Conservation (phyloP, 2,329 filamentous ascomycete genomes). For the Aspergillus quadricinctus region DNA sequence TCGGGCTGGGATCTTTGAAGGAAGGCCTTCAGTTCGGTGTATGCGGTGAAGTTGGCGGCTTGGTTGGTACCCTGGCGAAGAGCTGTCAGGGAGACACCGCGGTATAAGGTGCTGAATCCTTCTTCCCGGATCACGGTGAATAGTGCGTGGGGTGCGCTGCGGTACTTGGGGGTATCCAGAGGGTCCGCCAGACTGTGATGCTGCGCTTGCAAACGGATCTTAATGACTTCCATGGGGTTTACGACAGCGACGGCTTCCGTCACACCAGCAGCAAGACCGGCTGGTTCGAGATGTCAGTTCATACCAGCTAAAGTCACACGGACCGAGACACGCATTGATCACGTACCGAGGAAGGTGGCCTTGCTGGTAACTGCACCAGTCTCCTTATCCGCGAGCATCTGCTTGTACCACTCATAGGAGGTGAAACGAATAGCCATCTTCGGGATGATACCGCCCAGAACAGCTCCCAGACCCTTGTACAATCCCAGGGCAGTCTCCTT, state of each 20-base stretch:
- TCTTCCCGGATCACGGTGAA: slow-evolving; percentile 94
- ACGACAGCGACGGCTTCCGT: slow-evolving; percentile 96
- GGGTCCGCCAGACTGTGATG: slow-evolving; percentile 98
- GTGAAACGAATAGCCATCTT: slow-evolving; percentile 99
- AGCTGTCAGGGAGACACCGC: slow-evolving; percentile 88
- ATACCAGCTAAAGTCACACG: not conserved
- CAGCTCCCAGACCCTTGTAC: slow-evolving; percentile 97
- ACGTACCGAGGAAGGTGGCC: slow-evolving; percentile 66
- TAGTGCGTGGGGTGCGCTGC: slow-evolving; percentile 76
- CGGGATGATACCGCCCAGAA: slow-evolving; percentile 91
- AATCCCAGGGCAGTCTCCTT: slow-evolving; percentile 88
- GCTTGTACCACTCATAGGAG: slow-evolving; percentile 94
- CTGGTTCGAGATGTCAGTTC: slow-evolving; percentile 37
- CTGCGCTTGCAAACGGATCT: slow-evolving; percentile 96
- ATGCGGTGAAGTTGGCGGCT: slow-evolving; percentile 97
- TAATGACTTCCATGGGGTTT: slow-evolving; percentile 98
- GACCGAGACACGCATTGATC: not conserved
- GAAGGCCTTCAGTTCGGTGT: slow-evolving; percentile 82
- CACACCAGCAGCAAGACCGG: slow-evolving; percentile 86
- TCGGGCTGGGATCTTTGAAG: slow-evolving; percentile 70
- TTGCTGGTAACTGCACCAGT: slow-evolving; percentile 65
- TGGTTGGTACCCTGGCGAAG: slow-evolving; percentile 95
- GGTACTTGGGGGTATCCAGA: slow-evolving; percentile 93
- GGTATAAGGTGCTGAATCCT: slow-evolving; percentile 80
- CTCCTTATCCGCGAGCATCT: slow-evolving; percentile 64